These are phyloP conservation scores for Artemisia argyi DNA, from an alignment of 129 eudicot species.

Conservation along the genomic window DNA sequence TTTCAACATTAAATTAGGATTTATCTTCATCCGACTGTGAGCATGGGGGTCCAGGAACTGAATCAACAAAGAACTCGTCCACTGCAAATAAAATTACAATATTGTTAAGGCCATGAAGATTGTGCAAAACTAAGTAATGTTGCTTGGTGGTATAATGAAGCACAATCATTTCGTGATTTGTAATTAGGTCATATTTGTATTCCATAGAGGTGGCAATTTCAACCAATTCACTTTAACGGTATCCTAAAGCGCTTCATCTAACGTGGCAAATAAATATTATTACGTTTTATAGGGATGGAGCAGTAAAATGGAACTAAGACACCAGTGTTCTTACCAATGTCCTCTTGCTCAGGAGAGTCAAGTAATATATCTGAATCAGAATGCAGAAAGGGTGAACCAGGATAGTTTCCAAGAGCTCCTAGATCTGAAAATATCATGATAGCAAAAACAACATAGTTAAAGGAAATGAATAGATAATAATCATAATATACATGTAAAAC, in stretches of 20 bases:
- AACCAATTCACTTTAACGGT: no score
- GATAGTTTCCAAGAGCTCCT: constrained; percentile 89
- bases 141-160: background rate
- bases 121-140: background rate
- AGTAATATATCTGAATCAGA: constrained; percentile 98
- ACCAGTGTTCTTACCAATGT: constrained; percentile 56
- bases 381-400: constrained; percentile 90
- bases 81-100: constrained; percentile 38
- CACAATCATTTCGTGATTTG: constrained; percentile 3
- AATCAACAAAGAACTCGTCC: constrained; percentile 76
- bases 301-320: background rate
- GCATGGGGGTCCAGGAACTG: constrained; percentile 48
- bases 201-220: no score
- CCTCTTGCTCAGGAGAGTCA: constrained; percentile 93
- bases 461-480: background rate
- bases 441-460: background rate
- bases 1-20: constrained; percentile 27
- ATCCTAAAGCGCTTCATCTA: no score
- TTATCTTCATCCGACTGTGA: constrained; percentile 46
- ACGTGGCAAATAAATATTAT: background rate
- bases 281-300: background rate
- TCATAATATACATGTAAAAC: background rate
- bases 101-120: background rate
- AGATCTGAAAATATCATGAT: constrained; percentile 47
- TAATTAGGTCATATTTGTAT: no score